These are phyloP conservation scores for Aspergillus intermedius DNA, from an alignment of 2,329 filamentous ascomycete genomes.

Conservation along the genomic window DNA sequence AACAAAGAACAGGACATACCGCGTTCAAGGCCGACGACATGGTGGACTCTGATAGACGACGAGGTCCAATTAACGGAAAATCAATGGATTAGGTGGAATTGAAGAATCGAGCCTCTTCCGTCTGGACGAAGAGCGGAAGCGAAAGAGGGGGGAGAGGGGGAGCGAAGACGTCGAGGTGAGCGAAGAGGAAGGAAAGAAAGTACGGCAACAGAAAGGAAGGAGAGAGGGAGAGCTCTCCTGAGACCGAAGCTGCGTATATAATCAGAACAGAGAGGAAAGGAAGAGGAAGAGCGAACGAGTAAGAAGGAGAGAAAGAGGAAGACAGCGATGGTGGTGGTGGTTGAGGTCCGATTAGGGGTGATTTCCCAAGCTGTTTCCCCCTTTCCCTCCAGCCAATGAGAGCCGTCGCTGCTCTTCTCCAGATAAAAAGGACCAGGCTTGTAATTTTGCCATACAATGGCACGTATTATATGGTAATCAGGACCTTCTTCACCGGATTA, in stretches of 20 bases:
- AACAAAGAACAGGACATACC: conserved; percentile 37
- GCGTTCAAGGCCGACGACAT: conserved; percentile 51
- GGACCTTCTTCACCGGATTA: no score
- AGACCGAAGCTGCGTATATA: conserved; percentile 10
- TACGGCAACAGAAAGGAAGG: background rate
- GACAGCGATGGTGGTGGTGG: conserved; percentile 1
- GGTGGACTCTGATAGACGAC: conserved; percentile 24
- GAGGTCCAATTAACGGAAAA: conserved; percentile 9
- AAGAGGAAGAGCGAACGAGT: conserved; percentile 3
- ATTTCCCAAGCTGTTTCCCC: conserved; percentile 23
- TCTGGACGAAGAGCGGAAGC: conserved; percentile 10
- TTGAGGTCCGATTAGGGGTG: conserved; percentile 11
- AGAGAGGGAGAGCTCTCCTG: background rate
- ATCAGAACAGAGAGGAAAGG: background rate
- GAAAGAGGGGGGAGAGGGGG: conserved; percentile 4
- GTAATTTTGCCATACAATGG: background rate
- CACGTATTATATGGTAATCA: no score
- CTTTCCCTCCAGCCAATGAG: conserved; percentile 25
- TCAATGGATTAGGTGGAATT: conserved; percentile 7
- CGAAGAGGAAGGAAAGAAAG: conserved; percentile 3
- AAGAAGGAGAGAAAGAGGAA: conserved; percentile 10
- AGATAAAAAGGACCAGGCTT: conserved; percentile 4
- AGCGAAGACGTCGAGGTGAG: conserved; percentile 6
- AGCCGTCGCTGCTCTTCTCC: conserved; percentile 12
- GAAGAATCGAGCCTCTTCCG: background rate